phyloP scores from a whole-genome alignment of 768 basidiomycete genomes.

The Podaxis sp. region DNA sequence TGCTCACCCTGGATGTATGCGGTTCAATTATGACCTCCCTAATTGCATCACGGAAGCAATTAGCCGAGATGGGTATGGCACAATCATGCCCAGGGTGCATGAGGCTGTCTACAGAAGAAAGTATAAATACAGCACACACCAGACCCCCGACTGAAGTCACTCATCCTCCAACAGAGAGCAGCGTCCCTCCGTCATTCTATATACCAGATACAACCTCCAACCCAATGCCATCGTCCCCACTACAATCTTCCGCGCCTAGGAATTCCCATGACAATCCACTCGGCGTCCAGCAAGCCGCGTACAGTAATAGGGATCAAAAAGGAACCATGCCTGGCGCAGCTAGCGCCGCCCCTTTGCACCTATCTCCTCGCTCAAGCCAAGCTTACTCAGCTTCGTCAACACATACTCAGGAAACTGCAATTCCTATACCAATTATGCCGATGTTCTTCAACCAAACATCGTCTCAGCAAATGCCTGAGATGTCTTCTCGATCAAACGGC shows the following conservation, averaged over 20 bases:
- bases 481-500: neutral
- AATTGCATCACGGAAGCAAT: neutral
- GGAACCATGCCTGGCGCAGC: neutral
- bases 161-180: neutral
- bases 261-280: neutral
- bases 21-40: neutral
- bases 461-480: neutral
- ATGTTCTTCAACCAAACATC: neutral
- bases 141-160: neutral
- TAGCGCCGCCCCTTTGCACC: neutral
- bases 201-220: neutral
- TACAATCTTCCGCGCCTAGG: neutral
- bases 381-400: neutral
- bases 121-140: neutral
- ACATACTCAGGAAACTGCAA: neutral
- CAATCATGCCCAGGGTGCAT: neutral
- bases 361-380: neutral
- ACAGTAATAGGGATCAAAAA: neutral
- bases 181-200: neutral
- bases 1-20: conserved; percentile 6
- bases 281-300: neutral
- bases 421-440: conserved; percentile 1
- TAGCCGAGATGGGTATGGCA: neutral
- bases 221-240: neutral
- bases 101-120: neutral